These are phyloP conservation scores for Amanita jacksonii DNA, from an alignment of 768 basidiomycete species.

Conservation along the genomic window DNA sequence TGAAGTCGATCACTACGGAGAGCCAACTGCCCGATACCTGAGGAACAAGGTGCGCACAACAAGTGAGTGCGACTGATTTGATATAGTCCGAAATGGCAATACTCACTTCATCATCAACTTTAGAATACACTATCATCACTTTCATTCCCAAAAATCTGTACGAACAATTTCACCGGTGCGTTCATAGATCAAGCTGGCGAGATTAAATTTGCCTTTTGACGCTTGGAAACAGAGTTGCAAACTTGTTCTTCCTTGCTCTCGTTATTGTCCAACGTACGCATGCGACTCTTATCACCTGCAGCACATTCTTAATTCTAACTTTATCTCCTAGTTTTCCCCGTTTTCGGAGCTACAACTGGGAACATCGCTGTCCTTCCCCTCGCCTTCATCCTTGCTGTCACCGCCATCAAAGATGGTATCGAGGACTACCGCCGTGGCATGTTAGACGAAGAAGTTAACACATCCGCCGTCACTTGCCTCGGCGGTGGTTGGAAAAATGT, in stretches of 20 bases:
- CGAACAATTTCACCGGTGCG: constrained; percentile 87
- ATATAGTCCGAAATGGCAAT: too few relatives aligned
- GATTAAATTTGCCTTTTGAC: constrained; percentile 9
- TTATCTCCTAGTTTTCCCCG: constrained; percentile 55
- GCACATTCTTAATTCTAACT: background rate
- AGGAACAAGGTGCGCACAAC: constrained; percentile 93
- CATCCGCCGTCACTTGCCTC: constrained; percentile 83
- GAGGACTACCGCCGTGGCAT: constrained; percentile 90
- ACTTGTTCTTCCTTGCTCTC: constrained; percentile 84
- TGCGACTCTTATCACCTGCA: background rate
- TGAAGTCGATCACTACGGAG: constrained; percentile 64
- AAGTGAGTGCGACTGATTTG: constrained; percentile 43
- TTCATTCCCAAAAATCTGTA: constrained; percentile 92
- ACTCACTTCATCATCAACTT: too few relatives aligned
- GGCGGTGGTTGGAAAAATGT: constrained; percentile 80
- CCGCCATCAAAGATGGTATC: constrained; percentile 91
- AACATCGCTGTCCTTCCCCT: constrained; percentile 79
- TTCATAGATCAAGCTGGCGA: background rate
- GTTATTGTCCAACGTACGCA: constrained; percentile 69
- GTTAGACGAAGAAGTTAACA: constrained; percentile 93
- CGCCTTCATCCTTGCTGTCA: constrained; percentile 77
- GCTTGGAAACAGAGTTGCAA: constrained; percentile 88
- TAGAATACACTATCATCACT: constrained; percentile 87
- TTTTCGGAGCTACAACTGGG: constrained; percentile 85
- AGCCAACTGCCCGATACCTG: constrained; percentile 70